Evolutionary conservation across 176 grass and related monocot genomes (phyloP), one percentile per base, ranked within the genome.

Genomic region (Phragmites australis): DNA sequence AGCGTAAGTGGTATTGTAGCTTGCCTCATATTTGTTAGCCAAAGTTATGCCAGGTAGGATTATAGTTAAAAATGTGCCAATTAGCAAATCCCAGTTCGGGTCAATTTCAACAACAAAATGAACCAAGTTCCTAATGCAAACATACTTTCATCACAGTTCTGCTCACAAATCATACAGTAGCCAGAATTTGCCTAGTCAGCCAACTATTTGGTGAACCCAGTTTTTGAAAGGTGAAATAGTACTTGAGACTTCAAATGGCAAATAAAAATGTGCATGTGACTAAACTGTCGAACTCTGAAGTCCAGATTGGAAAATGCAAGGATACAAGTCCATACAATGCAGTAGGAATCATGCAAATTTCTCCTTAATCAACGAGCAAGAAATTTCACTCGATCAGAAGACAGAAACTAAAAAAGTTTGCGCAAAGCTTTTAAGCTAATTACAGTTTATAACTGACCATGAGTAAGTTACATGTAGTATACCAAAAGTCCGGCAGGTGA

Each of bases 381-480:
- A 55, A 51, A 72, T 13, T 27, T 72, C 56, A 25, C 61, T 31
- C 41, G 49, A 39, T 47, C 9, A 68, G 30, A 61, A 68, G 46
- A 5, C 39, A 48, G 58, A 40, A 52, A 55, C 5, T 66, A 13
- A 40, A 19, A 21, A 47, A 27, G n/a, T 15, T 27, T 14, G 34
- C 44, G 0, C n/a, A 12, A 45, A 80, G 21, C 71, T n/a, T 56
- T 76, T 19, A 16, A 70, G 69, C 53, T 89, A 85, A 89, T 85
- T 89, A 85, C 87, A 89, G 39, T 63, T 81, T 85, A 72, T 85
- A 85, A 71, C 64, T 77, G 75, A 76, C 71, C 70, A 70, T 25
- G 71, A 71, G 77, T 71, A 71, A 57, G 76, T 89, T 89, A 85
- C 64, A 70, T 76, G 63, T 52, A 19, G 34, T 89, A 32, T 42